Percentiles rank a stretch among this genome's conserved stretches.
phyloP scores from a whole-genome alignment of 176 grass and related monocot species.

The Urochloa ruziziensis region DNA sequence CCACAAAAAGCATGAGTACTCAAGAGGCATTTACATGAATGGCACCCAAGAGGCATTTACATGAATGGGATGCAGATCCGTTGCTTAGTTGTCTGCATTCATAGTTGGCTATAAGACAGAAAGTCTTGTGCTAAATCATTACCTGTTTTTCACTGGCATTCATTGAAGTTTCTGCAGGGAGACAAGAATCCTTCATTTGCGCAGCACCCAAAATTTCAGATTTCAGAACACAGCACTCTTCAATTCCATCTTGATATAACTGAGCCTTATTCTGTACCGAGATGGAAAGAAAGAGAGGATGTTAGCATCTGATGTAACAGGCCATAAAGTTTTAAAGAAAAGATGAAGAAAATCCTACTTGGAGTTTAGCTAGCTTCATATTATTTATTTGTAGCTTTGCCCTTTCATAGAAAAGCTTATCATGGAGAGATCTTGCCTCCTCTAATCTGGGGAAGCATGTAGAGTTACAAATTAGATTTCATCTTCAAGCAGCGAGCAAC shows the following conservation, averaged over 20 bases:
- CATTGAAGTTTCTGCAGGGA: conserved; percentile 16
- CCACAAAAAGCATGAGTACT: conserved; percentile 7
- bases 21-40: conserved; percentile 20
- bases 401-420: conserved; percentile 64
- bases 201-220: conserved; percentile 48
- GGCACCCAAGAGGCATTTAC: not conserved
- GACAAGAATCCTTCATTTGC: conserved; percentile 33
- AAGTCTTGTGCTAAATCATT: not conserved
- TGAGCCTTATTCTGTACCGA: conserved; percentile 59
- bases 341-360: conserved; percentile 42
- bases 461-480: not conserved
- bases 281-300: conserved; percentile 21
- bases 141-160: conserved; percentile 45
- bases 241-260: conserved; percentile 36
- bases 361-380: conserved; percentile 67
- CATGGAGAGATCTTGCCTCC: conserved; percentile 64
- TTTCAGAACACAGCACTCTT: conserved; percentile 71
- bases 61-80: not conserved
- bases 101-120: not conserved
- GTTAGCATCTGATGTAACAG: conserved; percentile 26
- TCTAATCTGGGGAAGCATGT: conserved; percentile 44
- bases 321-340: not conserved
- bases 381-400: conserved; percentile 72
- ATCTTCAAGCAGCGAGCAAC: not conserved
- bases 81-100: not conserved